Evolutionary conservation across 2,329 filamentous ascomycete genomes (phyloP), one percentile per base, ranked within the genome.

Genomic region (Pseudogymnoascus sp.): DNA sequence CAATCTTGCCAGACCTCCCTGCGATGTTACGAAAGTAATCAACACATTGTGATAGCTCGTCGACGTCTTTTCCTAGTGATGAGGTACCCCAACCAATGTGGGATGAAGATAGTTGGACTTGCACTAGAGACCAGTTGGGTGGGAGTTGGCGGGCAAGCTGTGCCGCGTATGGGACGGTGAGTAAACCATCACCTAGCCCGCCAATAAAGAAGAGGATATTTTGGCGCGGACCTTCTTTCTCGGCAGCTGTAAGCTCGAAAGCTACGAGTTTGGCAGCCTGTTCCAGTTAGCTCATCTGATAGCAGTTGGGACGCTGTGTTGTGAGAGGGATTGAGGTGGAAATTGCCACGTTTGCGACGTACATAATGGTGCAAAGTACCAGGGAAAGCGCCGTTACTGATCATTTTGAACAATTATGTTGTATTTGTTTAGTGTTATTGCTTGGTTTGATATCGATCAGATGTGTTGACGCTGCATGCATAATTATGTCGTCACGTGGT

Each of bases 161-260:
- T 35, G 76, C 68, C 0, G 80, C 75, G 69, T 84, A 85, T 1
- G 74, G 68, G 10, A 82, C 78, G 2, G 78, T 80, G 47, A 79
- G 75, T 26, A 82, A 74, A 19, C 80, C 81, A 69, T 84, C 82
- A 47, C 76, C 78, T 28, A 86, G 77, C 38, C 83, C 83, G 63
- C 80, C 82, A 62, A 85, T 75, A 73, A 80, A 84, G 64, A 85
- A 72, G 44, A 85, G 67, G 2, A 78, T 77, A 72, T 83, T 78
- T 60, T 74, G 72, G 15, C 33, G 10, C 36, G 19, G 4, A 26
- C n/a, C 33, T 23, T 4, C 31, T 10, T 38, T 61, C 21, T 36
- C 23, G 7, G 62, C n/a, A 3, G 72, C 67, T 21, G 65, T 68
- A 61, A 73, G 69, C 64, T 75, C 73, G 60, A 75, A 74, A 2